Percentiles rank a stretch among this genome's conserved stretches.
phyloP scores from a whole-genome alignment of 1,139 yeast species.

The Hyphopichia wangnamkhiaoensis region DNA sequence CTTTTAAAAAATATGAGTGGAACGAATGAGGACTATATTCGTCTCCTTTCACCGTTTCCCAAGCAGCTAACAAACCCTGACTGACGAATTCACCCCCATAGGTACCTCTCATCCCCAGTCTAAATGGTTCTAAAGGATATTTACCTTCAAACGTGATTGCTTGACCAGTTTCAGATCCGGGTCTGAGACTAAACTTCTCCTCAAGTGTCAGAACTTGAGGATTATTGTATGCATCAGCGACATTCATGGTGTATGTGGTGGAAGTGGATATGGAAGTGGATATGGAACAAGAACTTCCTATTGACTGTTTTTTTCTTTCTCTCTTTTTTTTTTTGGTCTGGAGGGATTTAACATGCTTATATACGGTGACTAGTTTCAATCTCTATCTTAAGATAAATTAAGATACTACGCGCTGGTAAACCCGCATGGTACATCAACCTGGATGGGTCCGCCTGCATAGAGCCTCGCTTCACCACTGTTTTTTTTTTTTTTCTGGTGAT shows the following conservation, averaged over 20 bases:
- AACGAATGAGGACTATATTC: conserved; percentile 41
- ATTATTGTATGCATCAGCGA: too few species aligned
- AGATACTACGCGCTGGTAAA: too few species aligned
- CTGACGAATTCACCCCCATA: conserved; percentile 44
- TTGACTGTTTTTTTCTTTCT: too few species aligned
- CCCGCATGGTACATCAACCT: too few species aligned
- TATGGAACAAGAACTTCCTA: too few species aligned
- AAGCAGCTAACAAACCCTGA: conserved; percentile 39
- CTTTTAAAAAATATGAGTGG: conserved; percentile 43
- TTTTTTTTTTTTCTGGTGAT: background rate
- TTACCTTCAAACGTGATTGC: conserved; percentile 23
- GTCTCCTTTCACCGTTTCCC: conserved; percentile 30
- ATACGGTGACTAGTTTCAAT: too few species aligned
- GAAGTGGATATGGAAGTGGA: too few species aligned
- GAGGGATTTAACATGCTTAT: too few species aligned
- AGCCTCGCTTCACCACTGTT: background rate
- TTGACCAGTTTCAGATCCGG: conserved; percentile 6
- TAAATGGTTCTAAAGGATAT: conserved; percentile 38
- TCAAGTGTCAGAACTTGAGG: conserved; percentile 22
- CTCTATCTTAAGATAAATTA: too few species aligned
- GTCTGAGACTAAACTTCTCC: conserved; percentile 20
- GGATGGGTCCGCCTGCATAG: too few species aligned
- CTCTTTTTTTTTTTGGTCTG: too few species aligned
- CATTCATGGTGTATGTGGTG: too few species aligned
- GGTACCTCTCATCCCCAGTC: conserved; percentile 34